phyloP scores from a whole-genome alignment of 2,329 filamentous ascomycete genomes.

The Aspergillus tamarii region DNA sequence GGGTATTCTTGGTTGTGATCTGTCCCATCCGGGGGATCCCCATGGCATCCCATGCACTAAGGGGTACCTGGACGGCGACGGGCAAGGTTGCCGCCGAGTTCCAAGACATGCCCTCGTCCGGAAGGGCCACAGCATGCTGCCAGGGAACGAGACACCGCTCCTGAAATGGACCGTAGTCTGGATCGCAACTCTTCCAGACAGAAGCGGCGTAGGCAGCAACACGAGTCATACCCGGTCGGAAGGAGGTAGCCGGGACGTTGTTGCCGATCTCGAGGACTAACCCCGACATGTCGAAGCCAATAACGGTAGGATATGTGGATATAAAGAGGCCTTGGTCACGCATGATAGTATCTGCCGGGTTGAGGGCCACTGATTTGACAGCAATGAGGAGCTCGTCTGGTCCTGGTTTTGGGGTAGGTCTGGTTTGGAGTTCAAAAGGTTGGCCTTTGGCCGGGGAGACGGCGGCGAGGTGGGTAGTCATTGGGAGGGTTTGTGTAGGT shows the following conservation, averaged over 20 bases:
- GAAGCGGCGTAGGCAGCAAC: constrained; percentile 45
- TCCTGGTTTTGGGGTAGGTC: constrained; percentile 50
- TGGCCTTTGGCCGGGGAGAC: constrained; percentile 39
- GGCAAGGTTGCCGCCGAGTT: constrained; percentile 47
- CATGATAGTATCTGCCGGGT: constrained; percentile 51
- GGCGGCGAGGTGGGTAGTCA: constrained; percentile 48
- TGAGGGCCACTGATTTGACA: constrained; percentile 54
- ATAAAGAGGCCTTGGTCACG: constrained; percentile 50
- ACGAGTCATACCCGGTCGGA: constrained; percentile 40
- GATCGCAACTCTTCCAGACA: constrained; percentile 48
- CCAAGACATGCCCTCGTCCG: constrained; percentile 40
- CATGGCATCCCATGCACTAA: constrained; percentile 46
- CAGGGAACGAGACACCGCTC: constrained; percentile 48
- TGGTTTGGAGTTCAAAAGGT: constrained; percentile 42
- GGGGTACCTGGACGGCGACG: constrained; percentile 42
- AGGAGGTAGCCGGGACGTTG: constrained; percentile 37
- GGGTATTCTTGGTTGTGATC: neutral
- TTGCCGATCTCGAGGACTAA: constrained; percentile 48
- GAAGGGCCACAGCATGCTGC: constrained; percentile 44
- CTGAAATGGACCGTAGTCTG: constrained; percentile 54
- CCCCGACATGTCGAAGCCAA: constrained; percentile 47
- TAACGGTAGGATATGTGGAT: constrained; percentile 44
- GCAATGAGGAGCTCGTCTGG: constrained; percentile 52
- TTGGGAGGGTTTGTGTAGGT: constrained; percentile 14
- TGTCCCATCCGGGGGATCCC: constrained; percentile 33